phyloP scores from a whole-genome alignment of 768 basidiomycete genomes.

The Leccinum subtestaceum region DNA sequence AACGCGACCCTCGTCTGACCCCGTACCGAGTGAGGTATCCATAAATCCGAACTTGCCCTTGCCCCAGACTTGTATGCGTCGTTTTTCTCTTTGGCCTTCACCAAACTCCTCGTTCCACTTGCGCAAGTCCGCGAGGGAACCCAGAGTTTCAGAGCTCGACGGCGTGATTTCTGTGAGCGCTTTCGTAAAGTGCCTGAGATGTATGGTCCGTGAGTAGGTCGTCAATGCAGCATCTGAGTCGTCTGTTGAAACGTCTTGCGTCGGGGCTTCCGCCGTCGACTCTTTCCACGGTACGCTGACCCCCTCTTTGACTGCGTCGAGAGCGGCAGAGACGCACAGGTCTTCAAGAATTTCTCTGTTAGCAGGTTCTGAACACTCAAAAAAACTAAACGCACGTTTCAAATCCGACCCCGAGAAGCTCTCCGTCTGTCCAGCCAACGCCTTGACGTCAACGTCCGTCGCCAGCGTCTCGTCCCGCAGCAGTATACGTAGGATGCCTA shows the following conservation, averaged over 20 bases:
- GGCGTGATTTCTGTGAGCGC: constrained; percentile 90
- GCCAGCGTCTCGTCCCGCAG: constrained; percentile 76
- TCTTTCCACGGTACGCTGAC: constrained; percentile 75
- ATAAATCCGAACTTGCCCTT: constrained; percentile 87
- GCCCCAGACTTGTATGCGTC: constrained; percentile 76
- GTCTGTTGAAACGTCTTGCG: neutral
- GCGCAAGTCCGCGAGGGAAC: constrained; percentile 69
- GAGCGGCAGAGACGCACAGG: constrained; percentile 87
- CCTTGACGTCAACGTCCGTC: constrained; percentile 56
- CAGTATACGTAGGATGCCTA: constrained; percentile 86
- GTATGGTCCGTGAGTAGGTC: constrained; percentile 40
- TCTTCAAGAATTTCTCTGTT: constrained; percentile 45
- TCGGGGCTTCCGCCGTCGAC: constrained; percentile 6
- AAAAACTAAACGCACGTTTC: constrained; percentile 62
- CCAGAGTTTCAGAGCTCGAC: constrained; percentile 79
- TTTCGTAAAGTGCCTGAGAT: constrained; percentile 68
- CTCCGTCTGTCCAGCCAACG: constrained; percentile 69
- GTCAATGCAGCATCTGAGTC: constrained; percentile 2
- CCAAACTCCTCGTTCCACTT: constrained; percentile 96
- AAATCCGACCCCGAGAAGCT: constrained; percentile 93
- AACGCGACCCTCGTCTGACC: constrained; percentile 47
- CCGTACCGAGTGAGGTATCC: constrained; percentile 35
- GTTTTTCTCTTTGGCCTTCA: constrained; percentile 70
- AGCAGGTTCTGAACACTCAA: neutral
- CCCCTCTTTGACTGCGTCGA: constrained; percentile 87